Conservation (phyloP, 345 rosid species). For the Eucalyptus sp. region DNA sequence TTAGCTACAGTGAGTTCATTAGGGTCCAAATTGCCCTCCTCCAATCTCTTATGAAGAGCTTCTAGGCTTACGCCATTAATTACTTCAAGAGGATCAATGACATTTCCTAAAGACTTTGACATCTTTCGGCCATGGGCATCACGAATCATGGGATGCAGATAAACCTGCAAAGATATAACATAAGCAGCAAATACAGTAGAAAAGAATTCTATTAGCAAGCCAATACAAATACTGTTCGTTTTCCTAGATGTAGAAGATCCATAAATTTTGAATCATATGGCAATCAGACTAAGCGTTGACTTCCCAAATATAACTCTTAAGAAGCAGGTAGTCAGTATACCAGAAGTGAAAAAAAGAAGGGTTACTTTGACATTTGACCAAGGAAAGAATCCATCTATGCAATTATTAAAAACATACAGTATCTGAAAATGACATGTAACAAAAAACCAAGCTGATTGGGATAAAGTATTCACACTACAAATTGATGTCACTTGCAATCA, state of each 20-base stretch:
- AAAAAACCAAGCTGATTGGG: not conserved
- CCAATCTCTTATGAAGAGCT: constrained; percentile 74
- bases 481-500: not conserved
- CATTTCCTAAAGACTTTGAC: constrained; percentile 94
- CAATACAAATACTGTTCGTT: not conserved
- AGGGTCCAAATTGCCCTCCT: constrained; percentile 76
- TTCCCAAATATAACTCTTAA: not conserved
- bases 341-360: not conserved
- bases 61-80: constrained; percentile 74
- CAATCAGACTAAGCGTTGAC: not conserved
- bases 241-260: not conserved
- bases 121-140: constrained; percentile 99
- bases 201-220: not conserved
- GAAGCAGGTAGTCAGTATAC: not conserved
- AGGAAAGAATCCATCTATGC: not conserved
- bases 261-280: not conserved
- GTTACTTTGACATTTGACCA: not conserved
- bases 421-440: not conserved
- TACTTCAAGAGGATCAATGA: constrained; percentile 88
- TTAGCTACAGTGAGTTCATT: constrained; percentile 59
- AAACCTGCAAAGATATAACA: constrained; percentile 38
- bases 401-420: not conserved
- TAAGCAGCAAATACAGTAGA: not conserved
- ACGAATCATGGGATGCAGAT: constrained; percentile 93
- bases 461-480: not conserved